Evolutionary conservation across 2,329 filamentous ascomycete species (phyloP), one percentile per base, ranked within the genome.

Genomic region (Neurospora sp.): DNA sequence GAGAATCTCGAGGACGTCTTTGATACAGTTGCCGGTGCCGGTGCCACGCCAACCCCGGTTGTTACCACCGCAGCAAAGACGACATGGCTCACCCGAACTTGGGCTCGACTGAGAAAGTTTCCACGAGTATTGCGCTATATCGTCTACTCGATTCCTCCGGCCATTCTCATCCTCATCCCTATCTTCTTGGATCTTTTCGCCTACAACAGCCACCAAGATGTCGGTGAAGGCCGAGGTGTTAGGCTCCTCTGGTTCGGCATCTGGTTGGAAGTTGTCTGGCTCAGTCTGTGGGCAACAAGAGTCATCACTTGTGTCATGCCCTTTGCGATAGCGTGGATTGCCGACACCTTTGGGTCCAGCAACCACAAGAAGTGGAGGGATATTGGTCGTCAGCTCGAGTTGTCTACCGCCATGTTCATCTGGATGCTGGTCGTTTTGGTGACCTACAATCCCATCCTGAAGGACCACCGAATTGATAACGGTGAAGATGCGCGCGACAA

Each of bases 331-430:
- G 80, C 81, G 46, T 75, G 80, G 9, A 39, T 91, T 17, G 89
- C 93, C 5, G 92, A 90, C 75, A 83, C 95, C 5, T 90, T 93
- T 76, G 87, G 85, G 2, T 96, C 94, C 17, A 96, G 93, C 78
- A 95, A 92, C 75, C 86, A 89, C 76, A 97, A 96, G 82, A 97
- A 97, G 78, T 97, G 94, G 94, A 90, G 89, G 76, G 94, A 97
- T 76, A 89, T 97, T 78, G 93, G 93, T 23, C 90, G 90, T 71
- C 89, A 93, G 75, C 85, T 98, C 66, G 95, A 98, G 78, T 81
- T 98, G 0, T 93, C 93, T 13, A 90, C 90, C 0, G 93, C 93
- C 0, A 80, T 97, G 4, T 97, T 97, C 80, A 90, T 97, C 74
- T 98, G 95, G 95, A 91, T 92, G 86, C 84, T 98, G 13, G 92